Conservation (phyloP, 2,329 filamentous ascomycete genomes). For the Ceratocystis eucalypticola region DNA sequence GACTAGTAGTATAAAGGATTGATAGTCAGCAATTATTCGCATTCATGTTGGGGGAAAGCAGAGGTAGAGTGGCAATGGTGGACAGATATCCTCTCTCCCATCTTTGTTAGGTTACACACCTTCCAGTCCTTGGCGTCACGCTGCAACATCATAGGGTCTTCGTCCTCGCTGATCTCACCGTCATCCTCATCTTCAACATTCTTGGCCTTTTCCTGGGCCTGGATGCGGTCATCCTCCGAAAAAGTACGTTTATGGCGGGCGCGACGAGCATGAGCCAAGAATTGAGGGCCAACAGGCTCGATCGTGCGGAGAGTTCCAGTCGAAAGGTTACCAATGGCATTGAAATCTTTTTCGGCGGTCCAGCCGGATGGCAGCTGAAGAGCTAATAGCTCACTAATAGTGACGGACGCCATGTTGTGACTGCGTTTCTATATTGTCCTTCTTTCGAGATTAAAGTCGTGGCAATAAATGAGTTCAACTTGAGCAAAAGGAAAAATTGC, state of each 20-base stretch:
- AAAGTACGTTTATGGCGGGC: constrained; percentile 95
- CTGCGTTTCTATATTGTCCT: background rate
- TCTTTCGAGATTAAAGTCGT: background rate
- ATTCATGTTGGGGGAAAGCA: background rate
- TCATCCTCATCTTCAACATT: constrained; percentile 86
- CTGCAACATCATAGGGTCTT: constrained; percentile 83
- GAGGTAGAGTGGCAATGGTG: background rate
- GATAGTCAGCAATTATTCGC: background rate
- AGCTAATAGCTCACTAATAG: constrained; percentile 50
- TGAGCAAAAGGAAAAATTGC: background rate
- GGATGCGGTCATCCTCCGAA: constrained; percentile 94
- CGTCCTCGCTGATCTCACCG: constrained; percentile 82
- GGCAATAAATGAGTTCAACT: background rate
- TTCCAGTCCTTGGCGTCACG: constrained; percentile 99
- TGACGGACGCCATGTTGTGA: constrained; percentile 47
- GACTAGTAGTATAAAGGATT: constrained; percentile 34
- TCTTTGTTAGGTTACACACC: constrained; percentile 38
- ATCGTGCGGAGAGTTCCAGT: constrained; percentile 71
- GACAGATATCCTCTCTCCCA: background rate
- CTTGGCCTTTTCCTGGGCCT: constrained; percentile 88
- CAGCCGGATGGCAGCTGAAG: constrained; percentile 68
- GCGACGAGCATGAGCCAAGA: constrained; percentile 90
- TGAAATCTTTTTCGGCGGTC: constrained; percentile 85
- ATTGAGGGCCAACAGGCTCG: constrained; percentile 93
- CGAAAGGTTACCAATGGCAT: constrained; percentile 63